phyloP scores from a whole-genome alignment of 1,284 basidiomycete genomes.

The Lignosus rhinocerotis region DNA sequence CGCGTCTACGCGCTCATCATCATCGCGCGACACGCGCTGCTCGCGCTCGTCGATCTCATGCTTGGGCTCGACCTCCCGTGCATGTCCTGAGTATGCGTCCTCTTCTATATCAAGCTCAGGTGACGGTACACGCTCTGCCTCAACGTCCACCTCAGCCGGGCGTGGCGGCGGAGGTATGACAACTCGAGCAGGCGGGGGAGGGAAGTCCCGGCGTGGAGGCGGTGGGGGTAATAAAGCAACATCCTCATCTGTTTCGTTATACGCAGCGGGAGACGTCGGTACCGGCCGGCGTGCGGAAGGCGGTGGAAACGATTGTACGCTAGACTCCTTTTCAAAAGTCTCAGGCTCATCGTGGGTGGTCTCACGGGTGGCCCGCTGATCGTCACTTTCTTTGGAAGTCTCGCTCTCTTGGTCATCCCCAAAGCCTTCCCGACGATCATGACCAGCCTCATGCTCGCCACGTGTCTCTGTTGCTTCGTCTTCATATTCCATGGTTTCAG shows the following conservation, averaged over 20 bases:
- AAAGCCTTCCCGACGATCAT: not conserved
- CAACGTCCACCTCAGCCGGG: slow-evolving; percentile 1
- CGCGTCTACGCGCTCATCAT: not conserved
- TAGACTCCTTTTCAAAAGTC: slow-evolving; percentile 1
- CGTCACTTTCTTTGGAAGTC: slow-evolving; percentile 3
- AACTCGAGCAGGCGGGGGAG: slow-evolving; percentile 21
- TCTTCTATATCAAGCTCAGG: slow-evolving; percentile 13
- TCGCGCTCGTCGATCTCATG: slow-evolving; percentile 12
- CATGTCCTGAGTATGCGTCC: slow-evolving; percentile 12
- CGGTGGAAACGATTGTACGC: not conserved
- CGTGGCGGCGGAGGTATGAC: slow-evolving; percentile 16
- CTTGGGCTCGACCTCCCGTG: slow-evolving; percentile 13
- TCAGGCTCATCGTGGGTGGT: slow-evolving; percentile 1
- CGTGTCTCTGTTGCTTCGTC: slow-evolving; percentile 15
- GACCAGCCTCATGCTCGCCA: slow-evolving; percentile 11
- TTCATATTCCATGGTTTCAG: slow-evolving; percentile 16
- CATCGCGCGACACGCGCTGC: not conserved
- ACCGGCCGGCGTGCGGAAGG: slow-evolving; percentile 11
- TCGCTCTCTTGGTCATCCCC: slow-evolving; percentile 5
- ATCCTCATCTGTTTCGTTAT: slow-evolving; percentile 8
- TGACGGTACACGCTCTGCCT: slow-evolving; percentile 3
- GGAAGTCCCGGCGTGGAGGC: slow-evolving; percentile 6
- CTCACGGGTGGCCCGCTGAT: slow-evolving; percentile 8
- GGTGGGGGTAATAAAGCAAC: slow-evolving; percentile 2
- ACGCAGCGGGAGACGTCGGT: slow-evolving; percentile 3